Base-by-base conservation (phyloP, 176 grass and related monocot genomes). In the Oryza glaberrima region DNA sequence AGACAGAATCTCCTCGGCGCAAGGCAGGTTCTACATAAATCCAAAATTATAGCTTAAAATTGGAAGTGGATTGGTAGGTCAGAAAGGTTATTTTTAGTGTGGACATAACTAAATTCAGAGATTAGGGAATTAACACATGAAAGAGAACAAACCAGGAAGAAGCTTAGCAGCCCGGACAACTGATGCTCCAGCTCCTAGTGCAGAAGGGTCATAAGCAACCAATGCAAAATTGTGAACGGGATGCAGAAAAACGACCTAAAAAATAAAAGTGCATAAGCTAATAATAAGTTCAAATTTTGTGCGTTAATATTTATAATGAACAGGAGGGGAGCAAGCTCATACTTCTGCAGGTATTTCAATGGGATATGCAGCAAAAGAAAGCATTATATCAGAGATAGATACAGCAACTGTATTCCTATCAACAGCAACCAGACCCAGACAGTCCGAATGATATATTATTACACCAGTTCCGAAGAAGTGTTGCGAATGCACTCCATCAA, bases 311-410 rank as follows among this genome's bases (percentile, higher is more conserved):
- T 78, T 69, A 71, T 20, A 79, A n/a, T 74, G 30, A 79, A 73
- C 72, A 77, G 41, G 68, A 32, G 75, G 40, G 60, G 22, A 43
- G 23, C 9, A 40, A 70, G 38, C 69, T 81, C 36, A 56, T 92
- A 99, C 96, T 80, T 99, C 96, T 65, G 81, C 96, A n/a, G 96
- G 96, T 90, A 96, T 99, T 94, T 99, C 96, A 72, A 99, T 96
- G 48, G 96, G 94, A 92, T 99, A 96, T 79, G 96, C 96, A 86
- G 96, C 93, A 92, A 99, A 99, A 73, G 96, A 99, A 71, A 99
- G 84, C 91, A 99, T 94, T 84, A 99, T 93, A 84, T 99, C 96
- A 67, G 96, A 99, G 58, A 96, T 86, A 70, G 91, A 96, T 75
- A 96, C 90, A 76, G 96, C 93, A 60, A 96, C 94, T 56, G 96